phyloP scores from a whole-genome alignment of 2,329 filamentous ascomycete species.

The Aureobasidium sp. region DNA sequence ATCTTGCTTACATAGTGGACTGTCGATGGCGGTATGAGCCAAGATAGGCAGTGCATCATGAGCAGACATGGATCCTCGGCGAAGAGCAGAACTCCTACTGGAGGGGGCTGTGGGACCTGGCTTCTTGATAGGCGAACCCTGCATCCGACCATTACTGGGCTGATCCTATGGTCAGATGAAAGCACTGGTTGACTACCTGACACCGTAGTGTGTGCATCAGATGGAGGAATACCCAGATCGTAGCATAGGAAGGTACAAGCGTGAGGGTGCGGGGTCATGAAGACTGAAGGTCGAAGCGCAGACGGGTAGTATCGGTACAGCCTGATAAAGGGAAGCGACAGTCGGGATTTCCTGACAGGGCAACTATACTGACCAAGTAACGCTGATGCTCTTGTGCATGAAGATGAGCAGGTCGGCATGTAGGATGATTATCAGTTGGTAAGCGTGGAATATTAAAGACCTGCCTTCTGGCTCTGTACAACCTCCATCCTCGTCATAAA shows the following conservation, averaged over 20 bases:
- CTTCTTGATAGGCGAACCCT: background rate
- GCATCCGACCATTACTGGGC: background rate
- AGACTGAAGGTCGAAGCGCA: background rate
- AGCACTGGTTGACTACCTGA: background rate
- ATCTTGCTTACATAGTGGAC: background rate
- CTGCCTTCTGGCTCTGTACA: background rate
- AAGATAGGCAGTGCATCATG: background rate
- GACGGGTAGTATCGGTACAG: background rate
- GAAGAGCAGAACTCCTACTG: background rate
- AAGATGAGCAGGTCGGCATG: background rate
- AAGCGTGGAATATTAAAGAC: background rate
- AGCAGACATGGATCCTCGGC: too few relatives aligned
- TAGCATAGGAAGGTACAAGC: background rate
- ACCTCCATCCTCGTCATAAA: background rate
- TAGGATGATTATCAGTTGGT: background rate
- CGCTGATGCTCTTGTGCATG: background rate
- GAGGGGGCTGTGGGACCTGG: background rate
- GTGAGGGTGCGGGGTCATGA: background rate
- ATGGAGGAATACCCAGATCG: background rate
- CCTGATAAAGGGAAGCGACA: background rate
- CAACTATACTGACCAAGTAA: background rate
- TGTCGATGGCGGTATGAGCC: background rate
- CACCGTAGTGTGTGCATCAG: background rate
- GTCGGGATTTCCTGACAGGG: background rate
- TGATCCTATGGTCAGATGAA: background rate